phyloP scores from a whole-genome alignment of 352 stramenopile genomes.

The Phytophthora uliginosa region DNA sequence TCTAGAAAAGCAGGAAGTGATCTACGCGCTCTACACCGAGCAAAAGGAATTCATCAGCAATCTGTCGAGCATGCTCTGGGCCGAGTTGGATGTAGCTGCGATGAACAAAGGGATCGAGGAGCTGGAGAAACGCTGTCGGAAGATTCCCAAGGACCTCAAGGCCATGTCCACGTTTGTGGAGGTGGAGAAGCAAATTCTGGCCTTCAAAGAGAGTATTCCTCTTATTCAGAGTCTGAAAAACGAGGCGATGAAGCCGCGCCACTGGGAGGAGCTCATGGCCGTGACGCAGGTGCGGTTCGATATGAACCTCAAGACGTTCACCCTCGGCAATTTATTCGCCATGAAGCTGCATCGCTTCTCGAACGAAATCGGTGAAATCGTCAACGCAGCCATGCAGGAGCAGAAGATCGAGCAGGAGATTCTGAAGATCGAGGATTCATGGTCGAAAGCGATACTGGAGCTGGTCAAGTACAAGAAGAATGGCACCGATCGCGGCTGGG shows the following conservation, averaged over 20 bases:
- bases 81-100: slow-evolving; percentile 91
- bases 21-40: slow-evolving; percentile 95
- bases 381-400: slow-evolving; percentile 95
- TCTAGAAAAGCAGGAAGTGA: slow-evolving; percentile 89
- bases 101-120: slow-evolving; percentile 95
- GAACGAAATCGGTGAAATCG: slow-evolving; percentile 93
- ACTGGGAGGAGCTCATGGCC: slow-evolving; percentile 93
- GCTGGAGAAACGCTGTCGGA: slow-evolving; percentile 93
- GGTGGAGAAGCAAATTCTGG: slow-evolving; percentile 92
- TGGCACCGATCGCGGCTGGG: slow-evolving; percentile 84
- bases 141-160: slow-evolving; percentile 93
- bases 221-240: slow-evolving; percentile 96
- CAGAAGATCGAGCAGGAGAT: slow-evolving; percentile 96
- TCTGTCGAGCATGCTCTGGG: slow-evolving; percentile 93
- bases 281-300: slow-evolving; percentile 94
- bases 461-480: slow-evolving; percentile 96
- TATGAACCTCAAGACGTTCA: slow-evolving; percentile 95
- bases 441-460: slow-evolving; percentile 90
- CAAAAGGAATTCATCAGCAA: slow-evolving; percentile 95
- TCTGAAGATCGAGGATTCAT: slow-evolving; percentile 93
- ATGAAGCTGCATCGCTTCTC: slow-evolving; percentile 95
- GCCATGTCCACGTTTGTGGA: slow-evolving; percentile 92
- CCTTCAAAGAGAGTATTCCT: slow-evolving; percentile 96
- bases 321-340: slow-evolving; percentile 92
- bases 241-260: slow-evolving; percentile 93